These are phyloP conservation scores for Boletus pseudopeckii DNA, from an alignment of 768 basidiomycete species.

Conservation along the genomic window DNA sequence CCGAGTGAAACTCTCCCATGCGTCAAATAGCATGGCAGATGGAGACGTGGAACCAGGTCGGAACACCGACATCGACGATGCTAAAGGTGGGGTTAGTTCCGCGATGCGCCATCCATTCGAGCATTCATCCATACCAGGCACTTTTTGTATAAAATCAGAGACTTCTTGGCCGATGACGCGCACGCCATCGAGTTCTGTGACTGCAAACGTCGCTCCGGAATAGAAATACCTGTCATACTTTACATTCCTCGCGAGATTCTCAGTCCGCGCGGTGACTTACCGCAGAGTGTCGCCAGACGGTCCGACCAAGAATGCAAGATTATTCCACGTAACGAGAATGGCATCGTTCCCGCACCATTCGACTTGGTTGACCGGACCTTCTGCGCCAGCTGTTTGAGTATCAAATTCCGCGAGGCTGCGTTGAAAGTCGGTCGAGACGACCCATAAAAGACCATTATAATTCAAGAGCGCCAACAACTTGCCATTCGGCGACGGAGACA, in stretches of 20 bases:
- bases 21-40: conserved; percentile 88
- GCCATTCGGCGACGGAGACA: conserved; percentile 91
- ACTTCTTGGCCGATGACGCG: conserved; percentile 76
- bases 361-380: conserved; percentile 63
- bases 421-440: conserved; percentile 93
- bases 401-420: conserved; percentile 86
- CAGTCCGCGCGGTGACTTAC: conserved; percentile 42
- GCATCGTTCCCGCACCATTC: conserved; percentile 98
- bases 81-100: conserved; percentile 35
- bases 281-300: conserved; percentile 84
- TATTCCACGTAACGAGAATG: conserved; percentile 81
- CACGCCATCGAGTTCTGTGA: conserved; percentile 88
- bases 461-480: conserved; percentile 86
- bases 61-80: conserved; percentile 78
- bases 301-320: conserved; percentile 79
- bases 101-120: neutral
- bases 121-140: conserved; percentile 59
- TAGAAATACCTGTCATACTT: conserved; percentile 68
- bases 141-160: conserved; percentile 91
- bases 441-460: conserved; percentile 72
- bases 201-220: conserved; percentile 65
- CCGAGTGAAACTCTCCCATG: conserved; percentile 81
- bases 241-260: neutral
- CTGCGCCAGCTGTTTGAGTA: conserved; percentile 53
- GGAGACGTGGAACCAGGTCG: conserved; percentile 90